These are phyloP conservation scores for Lenwebbia sp. DNA, from an alignment of 345 rosid genomes.

Conservation along the genomic window DNA sequence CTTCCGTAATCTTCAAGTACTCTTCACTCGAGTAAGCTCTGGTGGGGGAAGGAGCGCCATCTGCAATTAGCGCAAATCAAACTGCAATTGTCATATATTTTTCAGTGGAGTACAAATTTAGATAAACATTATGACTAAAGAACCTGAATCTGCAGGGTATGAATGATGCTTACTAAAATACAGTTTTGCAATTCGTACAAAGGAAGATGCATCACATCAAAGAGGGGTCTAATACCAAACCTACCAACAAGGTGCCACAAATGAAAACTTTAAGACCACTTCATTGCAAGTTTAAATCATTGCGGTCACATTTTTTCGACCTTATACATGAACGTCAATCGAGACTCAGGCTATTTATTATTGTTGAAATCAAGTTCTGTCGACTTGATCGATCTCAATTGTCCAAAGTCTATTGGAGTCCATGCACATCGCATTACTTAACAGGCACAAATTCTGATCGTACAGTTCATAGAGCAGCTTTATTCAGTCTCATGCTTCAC, in stretches of 20 bases:
- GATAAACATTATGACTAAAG: background rate
- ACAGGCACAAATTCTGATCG: background rate
- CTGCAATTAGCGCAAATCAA: slow-evolving; percentile 12
- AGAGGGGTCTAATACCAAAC: background rate
- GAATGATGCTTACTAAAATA: background rate
- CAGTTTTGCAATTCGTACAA: background rate
- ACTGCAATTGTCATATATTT: background rate
- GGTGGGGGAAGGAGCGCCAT: slow-evolving; percentile 37
- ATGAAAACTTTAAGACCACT: background rate
- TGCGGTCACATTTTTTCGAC: accelerated
- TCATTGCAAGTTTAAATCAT: background rate
- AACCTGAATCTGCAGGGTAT: background rate
- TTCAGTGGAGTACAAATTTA: background rate
- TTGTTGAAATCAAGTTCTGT: background rate
- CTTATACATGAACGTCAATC: background rate
- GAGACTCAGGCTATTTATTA: background rate
- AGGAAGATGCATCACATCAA: background rate
- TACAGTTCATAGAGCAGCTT: background rate
- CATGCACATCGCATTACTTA: background rate
- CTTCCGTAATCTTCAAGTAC: slow-evolving; percentile 69
- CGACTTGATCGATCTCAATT: background rate
- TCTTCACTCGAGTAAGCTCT: slow-evolving; percentile 68
- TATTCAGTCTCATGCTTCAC: background rate
- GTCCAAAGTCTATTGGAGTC: background rate
- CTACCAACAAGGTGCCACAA: background rate